Conservation (phyloP, 495 filamentous ascomycete genomes). For the Achaetomiella virescens region DNA sequence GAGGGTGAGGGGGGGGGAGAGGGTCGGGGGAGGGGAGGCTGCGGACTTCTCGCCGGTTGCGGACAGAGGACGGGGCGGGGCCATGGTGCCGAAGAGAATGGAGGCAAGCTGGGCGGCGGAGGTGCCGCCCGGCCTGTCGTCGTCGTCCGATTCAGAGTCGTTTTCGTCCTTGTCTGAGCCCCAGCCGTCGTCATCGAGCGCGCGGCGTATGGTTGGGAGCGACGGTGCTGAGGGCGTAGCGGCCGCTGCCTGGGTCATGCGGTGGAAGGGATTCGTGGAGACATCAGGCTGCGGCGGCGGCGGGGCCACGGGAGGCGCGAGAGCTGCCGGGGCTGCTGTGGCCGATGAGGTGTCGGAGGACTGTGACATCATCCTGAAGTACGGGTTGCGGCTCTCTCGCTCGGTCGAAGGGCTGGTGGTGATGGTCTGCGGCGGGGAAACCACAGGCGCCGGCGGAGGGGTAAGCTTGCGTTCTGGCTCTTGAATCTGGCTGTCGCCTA, state of each 20-base stretch:
- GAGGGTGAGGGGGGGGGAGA: conserved; percentile 38
- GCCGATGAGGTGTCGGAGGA: conserved; percentile 40
- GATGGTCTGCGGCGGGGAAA: conserved; percentile 38
- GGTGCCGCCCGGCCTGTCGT: conserved; percentile 66
- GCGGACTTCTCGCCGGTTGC: conserved; percentile 65
- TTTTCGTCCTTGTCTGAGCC: conserved; percentile 67
- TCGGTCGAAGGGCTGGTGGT: conserved; percentile 45
- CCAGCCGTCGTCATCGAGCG: conserved; percentile 72
- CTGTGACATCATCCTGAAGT: conserved; percentile 48
- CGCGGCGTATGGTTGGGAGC: conserved; percentile 32
- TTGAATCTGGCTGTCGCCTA: conserved; percentile 45
- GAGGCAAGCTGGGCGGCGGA: conserved; percentile 88
- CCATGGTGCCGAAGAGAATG: conserved; percentile 96
- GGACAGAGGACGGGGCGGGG: conserved; percentile 80
- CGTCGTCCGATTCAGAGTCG: conserved; percentile 25
- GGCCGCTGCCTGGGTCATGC: conserved; percentile 56
- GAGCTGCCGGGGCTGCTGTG: conserved; percentile 25
- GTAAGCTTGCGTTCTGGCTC: conserved; percentile 43
- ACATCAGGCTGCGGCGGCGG: conserved; percentile 44
- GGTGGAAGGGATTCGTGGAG: conserved; percentile 95
- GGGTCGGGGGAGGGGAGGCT: conserved; percentile 38
- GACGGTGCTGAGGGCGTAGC: conserved; percentile 30
- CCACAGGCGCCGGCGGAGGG: conserved; percentile 41
- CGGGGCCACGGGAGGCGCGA: conserved; percentile 35
- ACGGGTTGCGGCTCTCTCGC: conserved; percentile 46